These are phyloP conservation scores for Euphrasia arctica DNA, from an alignment of 305 asterid genomes.

Conservation along the genomic window DNA sequence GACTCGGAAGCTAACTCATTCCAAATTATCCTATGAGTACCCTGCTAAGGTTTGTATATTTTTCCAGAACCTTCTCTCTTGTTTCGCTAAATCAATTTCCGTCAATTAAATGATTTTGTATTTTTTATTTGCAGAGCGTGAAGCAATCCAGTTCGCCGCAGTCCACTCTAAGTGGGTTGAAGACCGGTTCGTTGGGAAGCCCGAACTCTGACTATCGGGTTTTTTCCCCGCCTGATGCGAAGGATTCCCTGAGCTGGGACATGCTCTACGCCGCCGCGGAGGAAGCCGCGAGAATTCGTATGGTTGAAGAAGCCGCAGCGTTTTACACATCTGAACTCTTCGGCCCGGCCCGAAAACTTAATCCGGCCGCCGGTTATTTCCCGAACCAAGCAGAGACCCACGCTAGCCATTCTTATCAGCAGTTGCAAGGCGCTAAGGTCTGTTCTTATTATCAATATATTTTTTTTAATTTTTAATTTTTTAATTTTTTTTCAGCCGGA, in stretches of 20 bases:
- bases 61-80: too few relatives aligned
- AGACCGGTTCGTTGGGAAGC: slow-evolving; percentile 33
- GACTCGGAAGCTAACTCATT: slow-evolving; percentile 32
- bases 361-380: slow-evolving; percentile 25
- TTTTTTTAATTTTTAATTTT: too few relatives aligned
- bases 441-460: not conserved
- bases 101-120: too few relatives aligned
- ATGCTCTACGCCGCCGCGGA: slow-evolving; percentile 59
- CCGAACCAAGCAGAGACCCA: slow-evolving; percentile 20
- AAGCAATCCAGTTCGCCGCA: slow-evolving; percentile 44
- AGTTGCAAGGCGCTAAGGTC: slow-evolving; percentile 53
- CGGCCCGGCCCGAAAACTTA: slow-evolving; percentile 27
- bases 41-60: slow-evolving; percentile 22
- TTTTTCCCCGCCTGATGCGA: slow-evolving; percentile 40
- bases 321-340: slow-evolving; percentile 28
- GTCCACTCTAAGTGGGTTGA: slow-evolving; percentile 42
- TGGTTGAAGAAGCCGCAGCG: slow-evolving; percentile 43
- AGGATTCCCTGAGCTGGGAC: slow-evolving; percentile 32
- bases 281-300: slow-evolving; percentile 55
- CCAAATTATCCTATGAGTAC: slow-evolving; percentile 12
- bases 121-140: slow-evolving; percentile 25
- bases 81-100: not conserved
- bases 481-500: too few relatives aligned
- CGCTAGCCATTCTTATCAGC: slow-evolving; percentile 31
- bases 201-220: slow-evolving; percentile 38